Conservation (phyloP, 768 basidiomycete species). For the Imleria badia region DNA sequence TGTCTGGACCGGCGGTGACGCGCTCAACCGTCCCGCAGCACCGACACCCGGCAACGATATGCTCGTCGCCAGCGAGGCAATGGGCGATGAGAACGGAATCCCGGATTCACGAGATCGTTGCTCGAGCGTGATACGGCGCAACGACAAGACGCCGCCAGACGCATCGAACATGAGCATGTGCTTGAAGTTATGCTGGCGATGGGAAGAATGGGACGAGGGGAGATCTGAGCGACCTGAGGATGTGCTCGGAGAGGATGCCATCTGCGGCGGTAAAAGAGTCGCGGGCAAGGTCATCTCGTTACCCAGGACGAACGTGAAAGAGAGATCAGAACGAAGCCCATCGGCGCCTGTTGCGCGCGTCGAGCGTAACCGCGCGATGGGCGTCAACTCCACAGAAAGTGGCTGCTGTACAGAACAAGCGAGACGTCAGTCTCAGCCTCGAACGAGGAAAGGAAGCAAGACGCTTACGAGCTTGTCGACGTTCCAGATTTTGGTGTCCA, state of each 20-base stretch:
- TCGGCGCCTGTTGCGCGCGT: conserved; percentile 28
- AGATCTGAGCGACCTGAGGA: conserved; percentile 31
- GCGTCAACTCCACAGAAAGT: conserved; percentile 50
- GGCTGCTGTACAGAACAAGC: conserved; percentile 41
- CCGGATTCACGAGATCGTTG: conserved; percentile 24
- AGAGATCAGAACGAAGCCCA: conserved; percentile 41
- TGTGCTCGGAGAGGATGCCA: conserved; percentile 27
- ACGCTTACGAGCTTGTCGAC: conserved; percentile 43
- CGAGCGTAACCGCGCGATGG: conserved; percentile 56
- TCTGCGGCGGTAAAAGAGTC: conserved; percentile 36
- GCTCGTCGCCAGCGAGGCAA: conserved; percentile 46
- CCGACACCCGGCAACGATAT: conserved; percentile 60
- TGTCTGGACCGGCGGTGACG: conserved; percentile 24
- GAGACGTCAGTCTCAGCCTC: neutral
- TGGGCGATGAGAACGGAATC: conserved; percentile 28
- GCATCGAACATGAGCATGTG: conserved; percentile 72
- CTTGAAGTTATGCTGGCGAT: conserved; percentile 50
- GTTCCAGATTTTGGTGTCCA: conserved; percentile 59
- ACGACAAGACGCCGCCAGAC: conserved; percentile 49
- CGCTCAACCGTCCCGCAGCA: conserved; percentile 38
- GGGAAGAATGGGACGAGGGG: conserved; percentile 29
- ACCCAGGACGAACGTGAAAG: conserved; percentile 52
- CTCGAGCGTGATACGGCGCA: conserved; percentile 55
- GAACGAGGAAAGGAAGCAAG: neutral
- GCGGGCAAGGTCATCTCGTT: conserved; percentile 36